Conservation (phyloP, 129 eudicot genomes). For the Saussurea involucrata region DNA sequence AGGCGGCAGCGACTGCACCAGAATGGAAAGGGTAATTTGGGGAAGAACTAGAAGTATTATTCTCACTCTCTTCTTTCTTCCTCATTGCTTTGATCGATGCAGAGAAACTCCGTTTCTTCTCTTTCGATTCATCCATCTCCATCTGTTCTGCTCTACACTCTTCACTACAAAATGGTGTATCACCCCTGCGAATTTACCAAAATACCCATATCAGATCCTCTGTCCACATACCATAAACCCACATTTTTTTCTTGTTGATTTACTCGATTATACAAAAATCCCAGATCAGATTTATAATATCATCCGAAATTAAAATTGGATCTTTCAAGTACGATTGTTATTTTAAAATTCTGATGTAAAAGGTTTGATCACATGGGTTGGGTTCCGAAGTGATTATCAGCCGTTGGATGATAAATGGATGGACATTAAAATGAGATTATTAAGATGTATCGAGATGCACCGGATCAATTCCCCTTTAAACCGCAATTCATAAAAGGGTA, state of each 20-base stretch:
- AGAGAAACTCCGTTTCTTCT: constrained; percentile 36
- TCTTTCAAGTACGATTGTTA: background rate
- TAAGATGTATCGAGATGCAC: no score
- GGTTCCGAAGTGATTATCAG: no score
- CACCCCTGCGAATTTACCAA: constrained; percentile 39
- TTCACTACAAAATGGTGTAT: constrained; percentile 62
- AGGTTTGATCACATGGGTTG: no score
- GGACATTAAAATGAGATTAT: no score
- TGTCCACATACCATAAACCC: no score
- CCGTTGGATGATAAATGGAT: no score
- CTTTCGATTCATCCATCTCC: constrained; percentile 51
- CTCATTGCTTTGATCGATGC: constrained; percentile 54
- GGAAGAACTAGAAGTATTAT: constrained; percentile 29
- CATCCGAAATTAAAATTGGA: background rate
- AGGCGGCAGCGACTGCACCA: constrained; percentile 59
- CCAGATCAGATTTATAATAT: background rate
- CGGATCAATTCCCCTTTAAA: no score
- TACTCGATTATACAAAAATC: background rate
- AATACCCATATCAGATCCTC: background rate
- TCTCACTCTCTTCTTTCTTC: constrained; percentile 46
- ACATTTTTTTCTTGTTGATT: background rate
- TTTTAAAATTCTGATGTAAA: background rate
- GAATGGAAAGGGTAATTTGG: constrained; percentile 39
- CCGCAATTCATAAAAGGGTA: no score
- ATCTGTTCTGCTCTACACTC: constrained; percentile 57